phyloP scores from a whole-genome alignment of 192 early-diverging fungal genomes.

The Rhizophagus sp. region DNA sequence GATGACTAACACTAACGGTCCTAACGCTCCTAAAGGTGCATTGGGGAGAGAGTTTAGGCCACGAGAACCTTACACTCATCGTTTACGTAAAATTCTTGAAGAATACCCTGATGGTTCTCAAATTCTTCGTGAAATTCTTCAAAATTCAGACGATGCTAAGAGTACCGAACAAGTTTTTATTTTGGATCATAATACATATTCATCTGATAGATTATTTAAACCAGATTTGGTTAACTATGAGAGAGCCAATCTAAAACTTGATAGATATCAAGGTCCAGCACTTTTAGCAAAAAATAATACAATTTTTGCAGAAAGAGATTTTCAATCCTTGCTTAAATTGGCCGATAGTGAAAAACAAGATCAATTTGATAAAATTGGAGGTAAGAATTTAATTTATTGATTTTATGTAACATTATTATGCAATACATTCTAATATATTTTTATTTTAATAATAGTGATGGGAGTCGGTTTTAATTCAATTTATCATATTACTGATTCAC shows the following conservation, averaged over 20 bases:
- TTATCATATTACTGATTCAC: constrained; percentile 43
- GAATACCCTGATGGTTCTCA: constrained; percentile 49
- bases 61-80: constrained; percentile 33
- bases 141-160: constrained; percentile 36
- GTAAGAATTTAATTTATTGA: no score
- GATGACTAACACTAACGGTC: no score
- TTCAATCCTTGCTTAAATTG: constrained; percentile 25
- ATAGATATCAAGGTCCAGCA: constrained; percentile 32
- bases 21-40: background rate
- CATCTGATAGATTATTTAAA: background rate
- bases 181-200: background rate
- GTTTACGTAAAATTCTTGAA: constrained; percentile 37
- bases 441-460: background rate
- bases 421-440: no score
- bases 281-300: constrained; percentile 28
- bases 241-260: background rate
- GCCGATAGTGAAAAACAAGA: constrained; percentile 33
- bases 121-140: constrained; percentile 44
- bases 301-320: constrained; percentile 26
- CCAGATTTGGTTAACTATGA: no score
- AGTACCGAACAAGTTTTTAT: background rate
- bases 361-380: constrained; percentile 7
- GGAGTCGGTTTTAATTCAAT: constrained; percentile 23
- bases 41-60: background rate
- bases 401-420: no score